Base-by-base conservation (phyloP, 2,329 filamentous ascomycete genomes). In the Ophidiomyces ophidiicola region DNA sequence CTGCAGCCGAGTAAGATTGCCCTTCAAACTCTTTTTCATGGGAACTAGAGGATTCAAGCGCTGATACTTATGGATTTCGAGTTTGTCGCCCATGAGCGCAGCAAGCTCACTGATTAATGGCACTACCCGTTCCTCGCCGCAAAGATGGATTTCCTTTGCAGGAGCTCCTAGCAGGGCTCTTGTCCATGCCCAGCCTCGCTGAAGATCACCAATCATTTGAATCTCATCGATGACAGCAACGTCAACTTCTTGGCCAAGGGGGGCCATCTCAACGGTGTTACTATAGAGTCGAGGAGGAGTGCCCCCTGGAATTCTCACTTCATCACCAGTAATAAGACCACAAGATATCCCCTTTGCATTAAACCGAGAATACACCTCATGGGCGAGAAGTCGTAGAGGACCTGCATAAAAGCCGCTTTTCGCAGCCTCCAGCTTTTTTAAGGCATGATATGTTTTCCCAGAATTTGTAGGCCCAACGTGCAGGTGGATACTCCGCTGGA, bases 171-270 rank as follows among this genome's bases (percentile, higher is more conserved):
- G 67, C 10, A 96, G 68, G 1, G 90, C 90, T 51, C 86, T 76
- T 1, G 87, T 94, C 90, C 90, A 98, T 2, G 86, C 87, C 78
- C 82, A 93, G 1, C 92, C 90, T 50, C 90, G 79, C 0, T 84
- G 75, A 0, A 58, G 46, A 52, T 86, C 79, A 11, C 76, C 79
- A 49, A 98, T 84, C 90, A 98, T 96, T 61, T 98, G 90, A 42
- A 98, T 96, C 64, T 98, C 90, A 55, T 98, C 90, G 46, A 98
- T 88, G 48, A 98, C 88, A 1, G 85, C 88, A 24, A 98, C 87
- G 29, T 96, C 88, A 20, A 83, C 76, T 2, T 58, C 56, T 3
- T 61, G 60, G 34, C 69, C 68, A 14, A 76, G 49, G 5, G 72
- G 72, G 17, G 78, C 70, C 80, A 98, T 98, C 59, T 98, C 90